Evolutionary conservation across 2,329 filamentous ascomycete species (phyloP), one percentile per base, ranked within the genome.

Genomic region (Hypoxylon sp.): DNA sequence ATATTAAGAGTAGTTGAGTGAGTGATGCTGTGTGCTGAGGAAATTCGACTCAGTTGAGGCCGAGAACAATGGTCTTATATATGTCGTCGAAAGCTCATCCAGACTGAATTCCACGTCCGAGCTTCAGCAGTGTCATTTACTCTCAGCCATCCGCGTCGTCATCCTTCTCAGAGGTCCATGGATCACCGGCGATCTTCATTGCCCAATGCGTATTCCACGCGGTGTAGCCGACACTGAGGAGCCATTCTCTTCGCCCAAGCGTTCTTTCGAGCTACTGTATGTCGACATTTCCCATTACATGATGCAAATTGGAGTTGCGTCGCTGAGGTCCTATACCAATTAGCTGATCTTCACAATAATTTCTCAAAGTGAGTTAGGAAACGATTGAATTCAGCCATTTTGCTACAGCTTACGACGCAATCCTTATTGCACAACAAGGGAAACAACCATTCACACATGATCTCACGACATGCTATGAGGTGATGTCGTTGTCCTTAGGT

Each of bases 341-440:
- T 35, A 26, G 26, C 13, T 37, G 58, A 63, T 63, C 59, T 42
- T 44, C 59, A 50, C 17, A 22, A 29, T 9, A 19, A 17, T 29
- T 50, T 14, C 55, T 48, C 44, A 13, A 48, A 39, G 31, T 44
- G 29, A 24, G 44, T 58, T 33, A 22, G 31, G 29, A 58, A 48
- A 58, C 17, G 31, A 58, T 39, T 22, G 42, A 9, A 48, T 48
- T 50, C 54, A 48, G 29, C 44, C 19, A 14, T 58, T 24, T 50
- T 50, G 55, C 35, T 31, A 37, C 19, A 58, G 51, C 59, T 55
- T 63, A 55, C 59, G 59, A 63, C 59, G 59, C 59, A 26, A 31
- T 33, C 31, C 31, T 42, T 55, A 47, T 50, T 63, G 31, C 51
- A 39, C 52, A 37, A 10, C 17, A 52, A 29, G 48, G 50, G 24